Evolutionary conservation across 495 filamentous ascomycete genomes (phyloP), one percentile per base, ranked within the genome.

Genomic region (Ascodesmis nigricans): DNA sequence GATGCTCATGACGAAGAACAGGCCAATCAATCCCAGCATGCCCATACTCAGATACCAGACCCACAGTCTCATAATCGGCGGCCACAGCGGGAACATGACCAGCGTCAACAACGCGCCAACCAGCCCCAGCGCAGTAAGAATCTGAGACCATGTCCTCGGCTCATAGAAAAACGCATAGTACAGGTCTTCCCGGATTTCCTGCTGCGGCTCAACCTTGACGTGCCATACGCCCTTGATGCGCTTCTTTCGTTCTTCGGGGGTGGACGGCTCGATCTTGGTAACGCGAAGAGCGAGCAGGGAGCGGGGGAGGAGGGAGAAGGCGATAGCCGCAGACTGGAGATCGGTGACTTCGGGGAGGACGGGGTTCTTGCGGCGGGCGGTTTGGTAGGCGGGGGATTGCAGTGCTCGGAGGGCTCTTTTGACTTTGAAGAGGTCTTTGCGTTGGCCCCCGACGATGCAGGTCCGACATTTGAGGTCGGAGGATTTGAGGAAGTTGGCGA

Each of bases 161-260:
- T 99, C 90, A 53, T 87, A 99, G 29, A 95, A 63, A 80, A 82
- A 99, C 31, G 87, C 74, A 49, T 93, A 99, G 58, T 99, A 80
- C 59, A 83, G 72, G 42, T 91, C 78, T 16, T 90, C 80, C 24
- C 60, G 58, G 16, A 81, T 75, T 46, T 95, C 84, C 56, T 99
- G 90, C 53, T 99, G 84, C 42, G 83, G 83, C 58, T 95, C 87
- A 44, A 99, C 80, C 51, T 71, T 75, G 26, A 99, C 90, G 1
- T 75, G 92, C 90, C 90, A 99, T 18, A 82, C 69, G 13, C 90
- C 90, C 62, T 95, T 99, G 44, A 78, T 62, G 16, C 82, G 72
- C 63, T 95, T 97, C n/a, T 54, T 47, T 26, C 64, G 63, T 27
- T 58, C 60, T 20, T 57, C 56, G 25, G 66, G 71, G 3, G 57